Base-by-base conservation (phyloP, 768 basidiomycete species). In the Cyathus striatus region DNA sequence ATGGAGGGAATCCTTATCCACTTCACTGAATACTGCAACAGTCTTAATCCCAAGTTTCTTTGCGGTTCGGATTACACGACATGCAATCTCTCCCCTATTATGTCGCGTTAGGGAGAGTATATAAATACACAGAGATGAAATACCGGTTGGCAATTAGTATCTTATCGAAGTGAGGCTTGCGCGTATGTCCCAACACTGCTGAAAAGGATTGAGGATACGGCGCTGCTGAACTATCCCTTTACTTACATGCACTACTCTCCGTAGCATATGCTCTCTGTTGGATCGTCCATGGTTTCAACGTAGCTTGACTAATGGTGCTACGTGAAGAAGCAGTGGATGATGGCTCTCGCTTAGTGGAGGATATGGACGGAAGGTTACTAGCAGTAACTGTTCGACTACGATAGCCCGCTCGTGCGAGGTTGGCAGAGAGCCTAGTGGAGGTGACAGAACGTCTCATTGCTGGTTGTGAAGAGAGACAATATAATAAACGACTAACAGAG, bases 1-100 rank as follows among this genome's bases (percentile, higher is more conserved):
- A 60, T 97, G 94, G 46, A 94, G 60, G 0, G 90, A 75, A 55
- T 84, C 72, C 40, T 70, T 77, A 50, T 97, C 94, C 5, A 81
- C 90, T 37, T 94, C 90, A 47, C 87, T 90, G 58, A 86, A 96
- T 5, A 97, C 88, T 0, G 92, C 92, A 13, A 96, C 93, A 0
- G 90, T 92, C 72, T 78, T 83, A 59, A 96, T 85, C 0, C 94
- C 93, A 3, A 96, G 69, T 56, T 86, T 87, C 61, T 73, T 81
- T 2, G 90, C 90, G 0, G 93, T 95, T 20, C 88, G 83, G 43
- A 95, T 95, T 34, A 97, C 90, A 16, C 93, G 83, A 61, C 94
- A 96, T 4, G 93, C 92, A 49, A 97, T 97, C 64, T 97, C 93
- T 37, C 93, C 93, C 61, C 92, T 95, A 48, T 12, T 4, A 30